These are phyloP conservation scores for Xanthoparmelia taractica DNA, from an alignment of 495 filamentous ascomycete genomes.

Conservation along the genomic window DNA sequence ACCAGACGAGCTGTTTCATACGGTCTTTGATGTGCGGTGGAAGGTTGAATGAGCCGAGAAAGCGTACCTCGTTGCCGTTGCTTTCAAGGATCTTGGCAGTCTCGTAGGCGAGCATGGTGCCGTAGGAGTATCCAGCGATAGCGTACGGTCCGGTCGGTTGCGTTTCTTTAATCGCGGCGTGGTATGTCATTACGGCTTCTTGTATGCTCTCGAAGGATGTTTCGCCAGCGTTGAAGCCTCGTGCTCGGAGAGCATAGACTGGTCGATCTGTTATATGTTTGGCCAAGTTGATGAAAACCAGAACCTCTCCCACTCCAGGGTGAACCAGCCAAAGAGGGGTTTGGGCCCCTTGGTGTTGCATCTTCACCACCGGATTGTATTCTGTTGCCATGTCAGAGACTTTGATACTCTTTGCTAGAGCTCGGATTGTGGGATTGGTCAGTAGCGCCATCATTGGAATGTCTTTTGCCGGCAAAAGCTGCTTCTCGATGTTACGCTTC, in stretches of 20 bases:
- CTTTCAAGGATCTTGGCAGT: conserved; percentile 40
- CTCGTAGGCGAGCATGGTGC: conserved; percentile 48
- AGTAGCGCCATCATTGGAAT: conserved; percentile 36
- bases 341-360: conserved; percentile 35
- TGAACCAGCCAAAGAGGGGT: conserved; percentile 51
- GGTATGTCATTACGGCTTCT: conserved; percentile 37
- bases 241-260: conserved; percentile 46
- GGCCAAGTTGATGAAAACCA: conserved; percentile 48
- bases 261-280: conserved; percentile 41
- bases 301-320: conserved; percentile 48
- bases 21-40: conserved; percentile 45
- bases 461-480: conserved; percentile 5
- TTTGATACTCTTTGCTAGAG: conserved; percentile 27
- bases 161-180: conserved; percentile 32
- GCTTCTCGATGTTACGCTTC: conserved; percentile 19
- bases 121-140: conserved; percentile 49
- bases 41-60: conserved; percentile 29
- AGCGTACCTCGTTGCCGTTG: conserved; percentile 27
- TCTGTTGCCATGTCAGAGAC: background rate
- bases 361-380: conserved; percentile 42
- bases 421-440: conserved; percentile 33
- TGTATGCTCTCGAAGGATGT: conserved; percentile 31
- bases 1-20: background rate
- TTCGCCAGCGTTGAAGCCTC: conserved; percentile 42
- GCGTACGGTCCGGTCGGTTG: conserved; percentile 51